Evolutionary conservation across 2,329 filamentous ascomycete species (phyloP), one percentile per base, ranked within the genome.

Genomic region (Monosporascus cannonballus): DNA sequence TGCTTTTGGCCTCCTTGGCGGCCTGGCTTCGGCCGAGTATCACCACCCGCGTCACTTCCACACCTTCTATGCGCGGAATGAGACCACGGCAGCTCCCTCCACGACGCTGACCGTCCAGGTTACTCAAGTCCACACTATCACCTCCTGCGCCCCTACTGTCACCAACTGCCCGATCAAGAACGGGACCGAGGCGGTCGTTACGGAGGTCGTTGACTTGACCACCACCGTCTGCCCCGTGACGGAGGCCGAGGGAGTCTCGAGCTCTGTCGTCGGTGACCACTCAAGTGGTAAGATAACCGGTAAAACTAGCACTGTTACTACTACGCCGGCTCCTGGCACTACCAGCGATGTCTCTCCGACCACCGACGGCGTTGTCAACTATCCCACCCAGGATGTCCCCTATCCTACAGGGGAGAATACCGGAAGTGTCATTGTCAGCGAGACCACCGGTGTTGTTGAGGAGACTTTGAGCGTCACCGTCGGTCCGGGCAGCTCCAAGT

Each of bases 171-270:
- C 67, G 17, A 63, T 54, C 41, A 55, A 50, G 52, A 65, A 64
- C 61, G 59, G 56, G 56, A 62, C 60, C 47, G 60, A 60, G 15
- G 62, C 59, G 36, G 60, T 66, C 5, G 64, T 69, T 37, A 71
- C 70, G 18, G 64, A 70, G 60, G 66, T 69, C 42, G 61, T 71
- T 38, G 62, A 68, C 36, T 55, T 69, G 30, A 71, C 67, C 50
- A 71, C 68, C 17, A 69, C 65, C 17, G 60, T 71, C 48, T 72
- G 69, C 62, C 69, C 70, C 15, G 67, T 70, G 8, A 62, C 65
- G 36, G 67, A 61, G 4, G 64, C 59, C 15, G 56, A 63, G 39
- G 63, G 61, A 30, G 55, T 67, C 49, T 66, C 66, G 17, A 67
- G 61, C 60, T 65, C 65, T 51, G 47, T 67, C 25, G 55, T 67